Percentiles rank a stretch among this genome's conserved stretches.
Evolutionary conservation across 768 basidiomycete genomes (phyloP).

Genomic region (Phylloporus sp.): DNA sequence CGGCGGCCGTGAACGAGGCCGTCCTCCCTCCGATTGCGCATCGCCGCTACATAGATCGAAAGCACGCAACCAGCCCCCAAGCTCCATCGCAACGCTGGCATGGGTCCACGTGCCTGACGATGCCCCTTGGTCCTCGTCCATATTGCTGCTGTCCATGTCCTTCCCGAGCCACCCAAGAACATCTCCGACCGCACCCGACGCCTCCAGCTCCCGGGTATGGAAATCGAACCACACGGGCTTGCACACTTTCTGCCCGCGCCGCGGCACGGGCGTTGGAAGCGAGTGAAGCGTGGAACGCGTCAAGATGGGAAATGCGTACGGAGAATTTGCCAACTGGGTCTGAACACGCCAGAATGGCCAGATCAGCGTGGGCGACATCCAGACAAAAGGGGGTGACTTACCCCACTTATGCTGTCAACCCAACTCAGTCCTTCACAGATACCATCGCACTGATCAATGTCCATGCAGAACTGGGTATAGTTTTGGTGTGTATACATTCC

Average conservation of each 20-base stretch:
- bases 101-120: constrained; percentile 46
- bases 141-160: constrained; percentile 16
- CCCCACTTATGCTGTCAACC: constrained; percentile 63
- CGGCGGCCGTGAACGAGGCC: constrained; percentile 8
- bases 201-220: constrained; percentile 52
- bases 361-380: neutral
- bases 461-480: constrained; percentile 77
- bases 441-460: constrained; percentile 67
- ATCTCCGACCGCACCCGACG: constrained; percentile 53
- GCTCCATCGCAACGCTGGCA: constrained; percentile 47
- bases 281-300: constrained; percentile 81
- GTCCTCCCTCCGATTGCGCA: neutral
- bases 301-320: constrained; percentile 82
- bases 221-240: constrained; percentile 85
- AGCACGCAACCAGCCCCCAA: constrained; percentile 56
- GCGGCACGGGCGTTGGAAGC: constrained; percentile 79
- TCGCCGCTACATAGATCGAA: constrained; percentile 26
- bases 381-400: constrained; percentile 27
- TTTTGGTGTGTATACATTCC: constrained; percentile 93
- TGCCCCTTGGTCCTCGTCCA: constrained; percentile 1
- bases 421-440: constrained; percentile 74
- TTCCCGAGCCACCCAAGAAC: constrained; percentile 52
- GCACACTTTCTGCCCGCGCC: constrained; percentile 73
- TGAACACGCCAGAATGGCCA: constrained; percentile 23
- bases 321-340: constrained; percentile 58